Evolutionary conservation across 495 filamentous ascomycete genomes (phyloP).

Genomic region (Penicillium egyptiacum): DNA sequence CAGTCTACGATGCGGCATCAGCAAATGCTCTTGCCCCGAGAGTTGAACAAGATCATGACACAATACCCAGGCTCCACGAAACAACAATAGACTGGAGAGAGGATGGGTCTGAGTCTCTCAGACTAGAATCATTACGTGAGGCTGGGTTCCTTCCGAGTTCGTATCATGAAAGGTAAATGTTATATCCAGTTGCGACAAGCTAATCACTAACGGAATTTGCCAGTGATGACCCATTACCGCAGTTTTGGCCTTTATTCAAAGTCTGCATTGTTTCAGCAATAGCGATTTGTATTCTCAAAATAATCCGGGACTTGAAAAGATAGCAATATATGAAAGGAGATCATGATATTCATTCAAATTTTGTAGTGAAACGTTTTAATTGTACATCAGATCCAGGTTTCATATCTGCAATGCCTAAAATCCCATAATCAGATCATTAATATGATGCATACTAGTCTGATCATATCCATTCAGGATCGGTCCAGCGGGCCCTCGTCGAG

Average conservation of each 20-base stretch:
- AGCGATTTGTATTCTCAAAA: slow-evolving; percentile 2
- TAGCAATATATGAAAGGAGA: background rate
- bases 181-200: background rate
- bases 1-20: background rate
- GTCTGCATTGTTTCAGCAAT: slow-evolving; percentile 7
- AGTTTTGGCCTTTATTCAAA: background rate
- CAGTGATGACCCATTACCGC: background rate
- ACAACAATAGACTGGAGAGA: slow-evolving; percentile 6
- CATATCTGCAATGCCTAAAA: slow-evolving; percentile 23
- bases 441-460: slow-evolving; percentile 30
- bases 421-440: slow-evolving; percentile 26
- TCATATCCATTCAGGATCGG: slow-evolving; percentile 27
- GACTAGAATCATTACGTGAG: slow-evolving; percentile 2
- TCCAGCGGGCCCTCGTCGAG: slow-evolving; percentile 19
- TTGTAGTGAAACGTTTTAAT: background rate
- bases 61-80: background rate
- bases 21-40: too few species aligned
- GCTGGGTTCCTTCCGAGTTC: slow-evolving; percentile 6
- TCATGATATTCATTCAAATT: background rate
- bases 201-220: background rate
- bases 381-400: background rate
- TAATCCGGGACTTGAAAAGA: background rate
- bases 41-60: background rate
- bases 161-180: background rate
- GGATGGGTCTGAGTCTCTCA: background rate